Evolutionary conservation across 345 rosid species (phyloP).

Genomic region (Balakata baccata): DNA sequence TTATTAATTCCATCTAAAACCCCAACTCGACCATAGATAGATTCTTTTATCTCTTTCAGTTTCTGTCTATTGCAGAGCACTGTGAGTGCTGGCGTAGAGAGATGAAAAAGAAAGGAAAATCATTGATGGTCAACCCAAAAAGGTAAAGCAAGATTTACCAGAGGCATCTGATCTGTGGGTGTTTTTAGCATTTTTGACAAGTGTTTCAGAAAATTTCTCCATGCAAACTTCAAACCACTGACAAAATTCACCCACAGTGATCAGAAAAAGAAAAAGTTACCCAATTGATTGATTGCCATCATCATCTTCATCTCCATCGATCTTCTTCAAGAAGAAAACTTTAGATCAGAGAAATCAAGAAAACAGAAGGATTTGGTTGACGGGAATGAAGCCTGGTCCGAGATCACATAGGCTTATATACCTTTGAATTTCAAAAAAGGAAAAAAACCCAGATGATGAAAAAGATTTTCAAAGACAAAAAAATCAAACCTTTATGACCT

Average conservation of each 20-base stretch:
- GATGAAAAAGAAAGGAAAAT: background rate
- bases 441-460: background rate
- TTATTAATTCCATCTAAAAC: background rate
- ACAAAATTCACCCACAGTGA: background rate
- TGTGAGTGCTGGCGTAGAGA: background rate
- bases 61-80: background rate
- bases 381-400: constrained; percentile 70
- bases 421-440: background rate
- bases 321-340: background rate
- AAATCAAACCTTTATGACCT: constrained; percentile 33
- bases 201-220: constrained; percentile 22
- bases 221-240: constrained; percentile 14
- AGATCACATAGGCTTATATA: constrained; percentile 28
- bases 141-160: constrained; percentile 12
- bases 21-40: background rate
- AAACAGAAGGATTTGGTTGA: constrained; percentile 33
- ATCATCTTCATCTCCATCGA: too few relatives aligned
- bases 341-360: constrained; percentile 2
- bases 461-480: background rate
- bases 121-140: constrained; percentile 20
- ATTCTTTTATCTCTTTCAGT: background rate
- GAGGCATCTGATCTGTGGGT: constrained; percentile 20
- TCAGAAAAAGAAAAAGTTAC: background rate
- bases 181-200: constrained; percentile 23
- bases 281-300: background rate